Conservation (phyloP, 768 basidiomycete species). For the Sutorius australiensis region DNA sequence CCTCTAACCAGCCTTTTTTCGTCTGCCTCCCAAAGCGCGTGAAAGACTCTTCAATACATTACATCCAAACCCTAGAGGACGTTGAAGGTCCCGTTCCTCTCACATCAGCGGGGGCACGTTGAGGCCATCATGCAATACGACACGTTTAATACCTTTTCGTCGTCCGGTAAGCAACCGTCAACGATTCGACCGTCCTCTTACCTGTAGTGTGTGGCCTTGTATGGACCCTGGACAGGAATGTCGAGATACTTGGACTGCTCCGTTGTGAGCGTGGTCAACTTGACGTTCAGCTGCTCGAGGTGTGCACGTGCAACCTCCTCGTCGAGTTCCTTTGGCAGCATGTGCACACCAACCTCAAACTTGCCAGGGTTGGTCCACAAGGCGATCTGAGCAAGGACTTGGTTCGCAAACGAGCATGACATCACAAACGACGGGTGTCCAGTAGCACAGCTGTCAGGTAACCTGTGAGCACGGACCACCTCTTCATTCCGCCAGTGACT, state of each 20-base stretch:
- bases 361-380: constrained; percentile 91
- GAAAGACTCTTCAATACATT: constrained; percentile 50
- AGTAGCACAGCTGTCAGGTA: constrained; percentile 72
- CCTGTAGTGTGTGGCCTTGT: constrained; percentile 72
- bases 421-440: constrained; percentile 99
- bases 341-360: constrained; percentile 97
- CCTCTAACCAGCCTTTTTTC: constrained; percentile 12
- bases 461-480: constrained; percentile 5
- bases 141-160: constrained; percentile 28
- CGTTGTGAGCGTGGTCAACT: constrained; percentile 71
- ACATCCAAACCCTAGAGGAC: constrained; percentile 45
- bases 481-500: constrained; percentile 15
- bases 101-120: constrained; percentile 68
- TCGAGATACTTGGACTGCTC: constrained; percentile 90
- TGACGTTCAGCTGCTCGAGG: constrained; percentile 86
- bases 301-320: constrained; percentile 99
- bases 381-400: constrained; percentile 96
- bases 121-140: constrained; percentile 54
- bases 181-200: constrained; percentile 20
- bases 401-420: constrained; percentile 99
- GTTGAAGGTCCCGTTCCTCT: constrained; percentile 65
- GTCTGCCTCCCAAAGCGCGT: constrained; percentile 38
- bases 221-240: constrained; percentile 78
- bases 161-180: constrained; percentile 1
- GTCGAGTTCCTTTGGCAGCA: constrained; percentile 96